Conservation (phyloP, 2,329 filamentous ascomycete species). For the Coccinonectria pachysandricola region DNA sequence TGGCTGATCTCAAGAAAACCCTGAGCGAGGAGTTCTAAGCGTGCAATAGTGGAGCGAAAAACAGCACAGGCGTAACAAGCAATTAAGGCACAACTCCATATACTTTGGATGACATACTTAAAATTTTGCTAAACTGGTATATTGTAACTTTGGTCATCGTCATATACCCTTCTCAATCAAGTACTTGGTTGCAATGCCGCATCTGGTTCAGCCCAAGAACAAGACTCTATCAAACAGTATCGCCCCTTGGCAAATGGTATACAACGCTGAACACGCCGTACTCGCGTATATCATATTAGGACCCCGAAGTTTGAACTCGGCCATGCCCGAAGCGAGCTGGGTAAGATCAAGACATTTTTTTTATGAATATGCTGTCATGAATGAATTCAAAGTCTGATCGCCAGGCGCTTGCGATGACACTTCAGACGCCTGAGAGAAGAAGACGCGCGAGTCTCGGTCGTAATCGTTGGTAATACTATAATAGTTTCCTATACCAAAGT, state of each 20-base stretch:
- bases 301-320: too few species aligned
- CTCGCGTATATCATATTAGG: conserved; percentile 15
- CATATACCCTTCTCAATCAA: conserved; percentile 7
- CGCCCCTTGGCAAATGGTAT: conserved; percentile 13
- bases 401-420: conserved; percentile 22
- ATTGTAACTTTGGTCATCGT: conserved; percentile 1
- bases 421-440: conserved; percentile 85
- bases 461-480: conserved; percentile 84
- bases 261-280: conserved; percentile 7
- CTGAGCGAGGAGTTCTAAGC: conserved; percentile 32
- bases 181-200: background rate
- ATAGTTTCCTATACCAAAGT: conserved; percentile 59
- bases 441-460: conserved; percentile 62
- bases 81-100: too few species aligned
- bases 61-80: too few species aligned
- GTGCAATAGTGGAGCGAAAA: too few species aligned
- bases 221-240: conserved; percentile 4
- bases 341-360: conserved; percentile 4
- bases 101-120: conserved; percentile 1
- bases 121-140: background rate
- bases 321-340: conserved; percentile 4
- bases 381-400: conserved; percentile 13
- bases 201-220: background rate
- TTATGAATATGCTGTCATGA: conserved; percentile 5
- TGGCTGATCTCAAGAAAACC: conserved; percentile 60